Percentiles rank a stretch among this genome's conserved stretches.
Conservation (phyloP, 1,139 yeast species). For the Suhomyces maxii region DNA sequence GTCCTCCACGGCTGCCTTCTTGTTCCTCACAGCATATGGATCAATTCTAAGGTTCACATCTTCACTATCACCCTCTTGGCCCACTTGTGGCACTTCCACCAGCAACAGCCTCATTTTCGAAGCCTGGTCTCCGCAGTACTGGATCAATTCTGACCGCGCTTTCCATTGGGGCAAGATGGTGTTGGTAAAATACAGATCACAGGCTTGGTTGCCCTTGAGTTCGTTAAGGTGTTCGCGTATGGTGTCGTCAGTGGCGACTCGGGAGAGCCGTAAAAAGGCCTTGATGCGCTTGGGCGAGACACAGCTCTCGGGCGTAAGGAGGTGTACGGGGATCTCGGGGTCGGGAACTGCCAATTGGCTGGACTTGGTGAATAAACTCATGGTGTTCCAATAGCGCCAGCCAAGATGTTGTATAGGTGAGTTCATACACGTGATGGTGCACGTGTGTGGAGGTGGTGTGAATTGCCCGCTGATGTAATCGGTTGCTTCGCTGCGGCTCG, state of each 20-base stretch:
- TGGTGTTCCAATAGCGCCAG: neutral
- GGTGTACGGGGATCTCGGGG: neutral
- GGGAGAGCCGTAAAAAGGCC: slow-evolving; percentile 39
- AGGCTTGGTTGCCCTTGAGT: slow-evolving; percentile 16
- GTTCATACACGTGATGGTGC: too few species aligned
- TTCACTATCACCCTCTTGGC: neutral
- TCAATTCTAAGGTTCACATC: slow-evolving; percentile 36
- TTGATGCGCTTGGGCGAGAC: slow-evolving; percentile 34
- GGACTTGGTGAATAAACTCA: neutral
- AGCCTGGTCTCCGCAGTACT: slow-evolving; percentile 24
- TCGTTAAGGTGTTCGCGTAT: slow-evolving; percentile 42
- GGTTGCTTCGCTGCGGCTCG: too few species aligned
- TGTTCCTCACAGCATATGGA: slow-evolving; percentile 39
- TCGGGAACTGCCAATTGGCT: neutral
- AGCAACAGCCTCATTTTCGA: neutral
- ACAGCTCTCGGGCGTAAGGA: slow-evolving; percentile 29
- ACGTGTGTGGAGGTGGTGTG: too few species aligned
- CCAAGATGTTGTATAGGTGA: too few species aligned
- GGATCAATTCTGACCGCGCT: slow-evolving; percentile 29
- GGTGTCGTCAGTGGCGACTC: slow-evolving; percentile 42
- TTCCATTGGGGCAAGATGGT: slow-evolving; percentile 41
- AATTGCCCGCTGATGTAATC: too few species aligned
- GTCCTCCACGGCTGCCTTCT: slow-evolving; percentile 21
- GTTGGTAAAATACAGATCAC: slow-evolving; percentile 31
- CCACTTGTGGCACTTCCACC: neutral